Evolutionary conservation across 2,329 filamentous ascomycete genomes (phyloP).

Genomic region (Fusarium beomiforme): DNA sequence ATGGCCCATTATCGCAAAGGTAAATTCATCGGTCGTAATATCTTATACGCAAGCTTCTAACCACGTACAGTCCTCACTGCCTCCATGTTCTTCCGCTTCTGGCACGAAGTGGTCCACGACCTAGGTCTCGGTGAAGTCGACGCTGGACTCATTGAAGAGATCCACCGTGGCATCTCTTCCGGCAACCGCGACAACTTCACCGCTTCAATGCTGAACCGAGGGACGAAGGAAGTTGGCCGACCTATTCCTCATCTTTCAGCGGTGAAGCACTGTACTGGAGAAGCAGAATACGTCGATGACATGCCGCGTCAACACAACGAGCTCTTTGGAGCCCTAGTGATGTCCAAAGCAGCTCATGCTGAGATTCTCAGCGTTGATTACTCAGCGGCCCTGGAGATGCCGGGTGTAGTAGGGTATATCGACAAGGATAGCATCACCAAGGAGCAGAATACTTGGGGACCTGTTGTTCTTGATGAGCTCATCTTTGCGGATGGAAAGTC

Average conservation of each 20-base stretch:
- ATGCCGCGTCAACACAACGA: not conserved
- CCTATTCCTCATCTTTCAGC: not conserved
- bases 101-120: not conserved
- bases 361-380: not conserved
- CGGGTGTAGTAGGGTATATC: not conserved
- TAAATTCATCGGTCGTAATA: not conserved
- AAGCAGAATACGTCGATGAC: not conserved
- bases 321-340: not conserved
- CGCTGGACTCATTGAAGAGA: not conserved
- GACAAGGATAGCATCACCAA: not conserved
- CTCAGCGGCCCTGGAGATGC: not conserved
- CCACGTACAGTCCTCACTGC: not conserved
- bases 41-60: not conserved
- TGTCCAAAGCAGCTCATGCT: not conserved
- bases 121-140: not conserved
- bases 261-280: not conserved
- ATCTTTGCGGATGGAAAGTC: not conserved
- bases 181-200: not conserved
- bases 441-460: not conserved
- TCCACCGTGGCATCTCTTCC: not conserved
- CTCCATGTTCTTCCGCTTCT: constrained; percentile 5
- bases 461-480: not conserved
- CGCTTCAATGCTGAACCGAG: not conserved
- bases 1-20: constrained; percentile 2
- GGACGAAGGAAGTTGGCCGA: not conserved